Evolutionary conservation across 2,329 filamentous ascomycete genomes (phyloP), one percentile per base, ranked within the genome.

Genomic region (Fusarium heterosporum): DNA sequence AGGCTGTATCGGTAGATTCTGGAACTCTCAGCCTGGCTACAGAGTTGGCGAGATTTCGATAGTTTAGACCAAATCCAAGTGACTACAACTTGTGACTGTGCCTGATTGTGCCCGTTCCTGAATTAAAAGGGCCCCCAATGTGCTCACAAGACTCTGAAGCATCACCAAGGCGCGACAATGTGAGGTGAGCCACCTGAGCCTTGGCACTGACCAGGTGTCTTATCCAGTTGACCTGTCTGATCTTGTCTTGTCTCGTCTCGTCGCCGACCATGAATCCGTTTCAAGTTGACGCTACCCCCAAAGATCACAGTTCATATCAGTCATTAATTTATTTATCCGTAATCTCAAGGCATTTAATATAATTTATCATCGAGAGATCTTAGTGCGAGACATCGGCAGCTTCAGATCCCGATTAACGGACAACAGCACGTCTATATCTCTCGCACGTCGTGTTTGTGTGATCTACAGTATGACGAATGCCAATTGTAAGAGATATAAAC

Each of bases 331-430:
- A 16, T 36, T 36, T 36, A 22, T 22, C 22, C 22, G 22, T 22
- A 36, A 56, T 42, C 51, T 47, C 39, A 19, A 43, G 29, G 36
- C 50, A 48, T 62, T 54, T 62, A 28, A 47, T 26, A 46, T 45
- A 51, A 28, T 38, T 38, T 30, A 42, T 45, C 47, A 32, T 49
- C 26, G 28, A n/a, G 26, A 49, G 49, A 45, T 49, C 34, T n/a
- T 8, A 10, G 34, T 16, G 14, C 34, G 39, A 63, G 50, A 63
- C 60, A 28, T 58, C 59, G 60, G 60, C 40, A 59, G 64, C 54
- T 54, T 59, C 54, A 39, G 52, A 66, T 66, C 29, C 55, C 61
- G 63, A 67, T 64, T 39, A 22, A 59, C 17, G 12, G 49, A 45
- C 34, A 34, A 52, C 32, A 36, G 53, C 29, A 42, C 30, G 26